Base-by-base conservation (phyloP, 1,139 yeast species). In the Protomyces lactucae-debilis region DNA sequence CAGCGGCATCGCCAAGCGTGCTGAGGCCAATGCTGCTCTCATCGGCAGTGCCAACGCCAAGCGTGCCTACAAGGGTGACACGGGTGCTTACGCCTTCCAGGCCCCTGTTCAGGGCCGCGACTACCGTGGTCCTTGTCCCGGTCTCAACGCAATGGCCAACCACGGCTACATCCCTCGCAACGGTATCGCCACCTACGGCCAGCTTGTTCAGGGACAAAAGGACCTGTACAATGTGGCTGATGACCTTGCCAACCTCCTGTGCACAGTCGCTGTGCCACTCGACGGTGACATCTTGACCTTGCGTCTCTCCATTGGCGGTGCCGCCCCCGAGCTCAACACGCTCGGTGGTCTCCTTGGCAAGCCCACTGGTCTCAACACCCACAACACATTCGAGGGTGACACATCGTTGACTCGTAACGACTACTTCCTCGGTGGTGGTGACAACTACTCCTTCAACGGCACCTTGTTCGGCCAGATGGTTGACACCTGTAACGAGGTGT, bases 331-430 rank as follows among this genome's bases (percentile, higher is more conserved):
- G 32, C 57, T 40, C n/a, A 52, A 51, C 8, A 51, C 53, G 36
- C 52, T 46, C 23, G 35, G 45, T 32, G 63, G 57, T 16, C n/a
- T 48, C 8, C 51, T 48, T 21, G 55, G 55, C n/a, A 39, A 43
- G 28, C 52, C 53, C 10, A 55, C 57, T 14, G 63, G 63, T 10
- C 63, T 59, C 18, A 51, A 52, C 45, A 52, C 57, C 16, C 63
- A 59, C 53, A 51, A 59, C 63, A 59, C 63, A 3, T 59, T 59
- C 57, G 63, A 59, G 57, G 63, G 57, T 9, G 63, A 59, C 39
- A 32, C 57, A n/a, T 59, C 63, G 37, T 32, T 59, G 52, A 59
- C 63, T 4, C 43, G 63, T 40, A 52, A 59, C 45, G 63, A 59
- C 28, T 52, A 52, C 45, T 59, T 52, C 53, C 57, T 59, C 23